Conservation (phyloP, 78 protist genomes). For the Dictyostelium intermedium region DNA sequence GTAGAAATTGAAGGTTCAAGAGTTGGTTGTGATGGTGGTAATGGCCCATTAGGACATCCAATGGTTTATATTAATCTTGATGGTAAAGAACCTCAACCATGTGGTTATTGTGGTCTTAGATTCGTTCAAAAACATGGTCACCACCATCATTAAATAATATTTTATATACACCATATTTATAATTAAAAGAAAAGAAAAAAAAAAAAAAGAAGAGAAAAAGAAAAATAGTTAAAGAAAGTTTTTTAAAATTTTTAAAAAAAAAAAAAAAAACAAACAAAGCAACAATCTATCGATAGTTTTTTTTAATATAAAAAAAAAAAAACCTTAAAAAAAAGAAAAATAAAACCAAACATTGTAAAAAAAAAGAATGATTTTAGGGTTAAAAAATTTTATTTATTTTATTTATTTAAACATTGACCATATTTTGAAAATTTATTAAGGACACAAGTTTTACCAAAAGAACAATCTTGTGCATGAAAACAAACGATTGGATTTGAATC, state of each 20-base stretch:
- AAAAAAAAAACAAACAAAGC: not conserved
- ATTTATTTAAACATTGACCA: not conserved
- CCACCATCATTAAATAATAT: slow-evolving; percentile 44
- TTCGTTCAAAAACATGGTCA: slow-evolving; percentile 67
- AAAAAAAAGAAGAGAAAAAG: not conserved
- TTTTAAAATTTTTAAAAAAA: too few species aligned
- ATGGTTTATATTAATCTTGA: slow-evolving; percentile 79
- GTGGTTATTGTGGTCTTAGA: slow-evolving; percentile 84
- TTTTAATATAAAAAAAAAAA: too few species aligned
- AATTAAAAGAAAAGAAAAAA: not conserved
- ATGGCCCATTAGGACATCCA: slow-evolving; percentile 81
- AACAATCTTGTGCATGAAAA: not conserved
- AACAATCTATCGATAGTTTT: not conserved
- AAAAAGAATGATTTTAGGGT: too few species aligned
- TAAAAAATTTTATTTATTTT: too few species aligned
- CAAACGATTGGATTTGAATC: not conserved
- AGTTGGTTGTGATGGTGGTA: slow-evolving; percentile 81
- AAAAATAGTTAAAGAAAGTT: not conserved
- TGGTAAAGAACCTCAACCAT: slow-evolving; percentile 61
- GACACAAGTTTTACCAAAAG: not conserved
- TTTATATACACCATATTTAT: not conserved
- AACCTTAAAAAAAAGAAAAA: not conserved
- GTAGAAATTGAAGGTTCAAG: slow-evolving; percentile 39
- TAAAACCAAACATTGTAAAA: not conserved
- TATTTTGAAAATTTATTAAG: not conserved